Evolutionary conservation across 2,329 filamentous ascomycete species (phyloP), one percentile per base, ranked within the genome.

Genomic region (Fonsecaea pugnacius): DNA sequence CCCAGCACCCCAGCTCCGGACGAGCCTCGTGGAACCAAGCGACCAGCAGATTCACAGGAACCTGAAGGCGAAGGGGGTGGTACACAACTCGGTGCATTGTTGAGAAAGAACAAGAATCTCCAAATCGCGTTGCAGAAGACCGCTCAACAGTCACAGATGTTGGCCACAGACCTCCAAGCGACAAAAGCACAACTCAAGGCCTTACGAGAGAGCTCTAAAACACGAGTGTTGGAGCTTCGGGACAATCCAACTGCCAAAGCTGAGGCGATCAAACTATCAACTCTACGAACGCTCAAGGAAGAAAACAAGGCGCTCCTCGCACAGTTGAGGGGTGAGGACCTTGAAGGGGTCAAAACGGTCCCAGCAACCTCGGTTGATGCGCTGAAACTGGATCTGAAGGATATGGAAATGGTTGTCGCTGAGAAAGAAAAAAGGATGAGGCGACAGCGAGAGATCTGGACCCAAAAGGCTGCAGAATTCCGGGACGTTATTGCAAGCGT

Each of bases 401-500:
- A 91, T 24, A 87, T 87, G 64, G 87, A 91, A 70, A 87, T 87
- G 14, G 85, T 85, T 0, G 89, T 90, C 1, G 87, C 89, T 9
- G 81, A 83, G 24, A 83, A 83, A 43, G 90, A 95, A 70, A 99
- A 97, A 78, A 89, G 91, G 53, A 90, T 91, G 68, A 84, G 87
- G 24, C 90, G 95, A 1, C 87, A 98, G 12, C 96, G 96, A 72
- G 91, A 97, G 73, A 95, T 98, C 63, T 99, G 92, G 90, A 87
- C 87, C 0, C 86, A 90, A 70, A 99, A 98, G 76, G 92, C 91
- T 1, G 87, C 90, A 72, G 95, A 99, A 78, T 98, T 99, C 80
- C 91, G 96, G 56, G 92, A 98, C 78, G 92, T 93, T 35, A 93
- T 99, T 64, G 93, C 93, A 68, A 92, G 89, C 21, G 89, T 96